Evolutionary conservation across 164 flowering plant species (phyloP), one percentile per base, ranked within the genome.

Genomic region (Echeveria elegans): DNA sequence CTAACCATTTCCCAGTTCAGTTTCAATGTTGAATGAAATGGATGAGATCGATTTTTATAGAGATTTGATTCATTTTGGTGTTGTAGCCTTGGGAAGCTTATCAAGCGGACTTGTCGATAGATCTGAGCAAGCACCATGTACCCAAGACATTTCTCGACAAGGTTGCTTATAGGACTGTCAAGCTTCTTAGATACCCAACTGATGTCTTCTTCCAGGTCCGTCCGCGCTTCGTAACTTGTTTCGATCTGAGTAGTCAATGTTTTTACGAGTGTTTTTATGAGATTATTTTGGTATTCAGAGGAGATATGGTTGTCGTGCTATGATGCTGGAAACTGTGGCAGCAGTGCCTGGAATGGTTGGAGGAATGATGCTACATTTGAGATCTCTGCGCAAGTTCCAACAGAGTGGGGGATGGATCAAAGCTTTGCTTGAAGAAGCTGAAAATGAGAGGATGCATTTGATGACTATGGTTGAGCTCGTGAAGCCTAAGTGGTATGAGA

Each of bases 271-370:
- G 12, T 11, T 47, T 47, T 47, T 14, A 19, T 47, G 23, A 15
- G 52, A 23, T 2, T 53, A 3, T 53, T 23, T 24, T 53, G 8
- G 30, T 2, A 48, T 48, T 48, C 80, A 90, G 97, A 87, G 94
- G 70, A 77, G 97, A 52, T 90, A 90, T 75, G 97, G 97, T 0
- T 90, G 97, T 64, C 95, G 83, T 30, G 97, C 97, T 41, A 86
- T 90, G 95, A 90, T 90, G 97, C 83, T 90, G 52, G 97, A 90
- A 75, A 90, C 97, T 11, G 95, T 90, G 52, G 97, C 97, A 23
- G 97, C 90, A 26, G 97, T 90, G 58, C 95, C 95, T 6, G 97
- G 95, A n/a, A 88, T 90, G 95, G 97, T 90, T 48, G 97, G 92
- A 69, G 97, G 97, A 31, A 83, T 88, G 92, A 77, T 88, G 41